These are phyloP conservation scores for Solanum infundibuliforme DNA, from an alignment of 257 asterid genomes.

Conservation along the genomic window DNA sequence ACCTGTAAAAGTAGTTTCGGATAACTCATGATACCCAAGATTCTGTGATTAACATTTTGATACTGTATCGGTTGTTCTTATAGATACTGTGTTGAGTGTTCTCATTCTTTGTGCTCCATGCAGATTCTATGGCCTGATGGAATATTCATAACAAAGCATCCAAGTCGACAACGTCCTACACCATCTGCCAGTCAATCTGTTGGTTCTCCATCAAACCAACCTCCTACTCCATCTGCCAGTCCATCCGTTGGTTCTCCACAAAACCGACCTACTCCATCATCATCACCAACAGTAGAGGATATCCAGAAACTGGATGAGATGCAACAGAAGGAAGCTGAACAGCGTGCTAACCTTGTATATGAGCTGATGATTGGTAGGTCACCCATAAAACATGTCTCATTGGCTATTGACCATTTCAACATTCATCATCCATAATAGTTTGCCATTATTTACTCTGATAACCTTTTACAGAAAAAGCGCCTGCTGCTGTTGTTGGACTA, in stretches of 20 bases:
- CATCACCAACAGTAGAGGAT: slow-evolving; percentile 46
- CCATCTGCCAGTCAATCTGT: slow-evolving; percentile 32
- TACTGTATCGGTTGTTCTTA: slow-evolving; percentile 1
- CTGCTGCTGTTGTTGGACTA: slow-evolving; percentile 79
- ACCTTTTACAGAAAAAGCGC: slow-evolving; percentile 69
- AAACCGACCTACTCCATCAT: slow-evolving; percentile 30
- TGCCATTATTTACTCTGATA: background rate
- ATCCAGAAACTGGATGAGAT: slow-evolving; percentile 42
- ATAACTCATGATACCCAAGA: background rate
- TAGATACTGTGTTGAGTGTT: background rate
- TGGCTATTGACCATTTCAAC: background rate
- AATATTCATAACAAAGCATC: slow-evolving; percentile 90
- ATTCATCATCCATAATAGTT: background rate
- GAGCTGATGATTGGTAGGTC: slow-evolving; percentile 58
- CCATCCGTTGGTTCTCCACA: slow-evolving; percentile 16
- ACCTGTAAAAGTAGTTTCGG: background rate
- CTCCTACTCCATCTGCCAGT: slow-evolving; percentile 27
- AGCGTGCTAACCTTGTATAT: slow-evolving; percentile 72
- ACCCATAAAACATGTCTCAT: background rate
- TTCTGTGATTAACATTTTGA: background rate
- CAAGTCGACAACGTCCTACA: slow-evolving; percentile 56
- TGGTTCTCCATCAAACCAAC: slow-evolving; percentile 22
- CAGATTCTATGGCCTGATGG: slow-evolving; percentile 98
- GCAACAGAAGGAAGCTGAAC: slow-evolving; percentile 67
- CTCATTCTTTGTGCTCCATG: slow-evolving; percentile 6